phyloP scores from a whole-genome alignment of 139 green algal species.

The Penium margaritaceum region DNA sequence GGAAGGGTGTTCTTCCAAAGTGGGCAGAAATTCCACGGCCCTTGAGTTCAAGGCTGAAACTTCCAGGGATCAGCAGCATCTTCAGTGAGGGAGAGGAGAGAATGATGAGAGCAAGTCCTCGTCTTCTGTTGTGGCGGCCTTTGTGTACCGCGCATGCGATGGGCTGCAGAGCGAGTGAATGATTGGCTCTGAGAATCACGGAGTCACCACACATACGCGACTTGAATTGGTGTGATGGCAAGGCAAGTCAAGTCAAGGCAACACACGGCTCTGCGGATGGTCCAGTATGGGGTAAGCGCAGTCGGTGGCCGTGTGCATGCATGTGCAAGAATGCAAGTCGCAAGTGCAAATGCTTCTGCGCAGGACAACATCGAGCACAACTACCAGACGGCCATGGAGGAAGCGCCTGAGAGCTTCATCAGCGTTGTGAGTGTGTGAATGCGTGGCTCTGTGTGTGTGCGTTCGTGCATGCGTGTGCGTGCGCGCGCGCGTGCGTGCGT shows the following conservation, averaged over 20 bases:
- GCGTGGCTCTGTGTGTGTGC: not conserved
- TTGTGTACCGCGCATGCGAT: no score
- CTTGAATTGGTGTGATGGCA: not conserved
- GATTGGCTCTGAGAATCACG: no score
- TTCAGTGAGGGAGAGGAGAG: no score
- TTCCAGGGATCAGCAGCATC: no score
- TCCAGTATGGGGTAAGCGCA: no score
- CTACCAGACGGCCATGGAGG: slow-evolving; percentile 74
- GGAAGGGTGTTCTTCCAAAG: no score
- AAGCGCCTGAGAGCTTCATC: slow-evolving; percentile 74
- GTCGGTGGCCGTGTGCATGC: not conserved
- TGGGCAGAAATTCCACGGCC: no score
- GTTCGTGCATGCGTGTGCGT: not conserved
- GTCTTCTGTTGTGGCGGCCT: no score
- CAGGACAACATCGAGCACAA: slow-evolving; percentile 85
- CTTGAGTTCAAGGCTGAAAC: no score
- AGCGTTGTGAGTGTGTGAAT: slow-evolving; percentile 24
- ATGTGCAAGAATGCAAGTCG: not conserved
- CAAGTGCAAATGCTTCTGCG: not conserved
- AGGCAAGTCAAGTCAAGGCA: not conserved
- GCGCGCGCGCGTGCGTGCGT: not conserved
- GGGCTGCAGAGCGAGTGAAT: no score
- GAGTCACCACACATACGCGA: not conserved
- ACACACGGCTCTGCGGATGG: no score
- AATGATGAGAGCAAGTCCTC: no score